Conservation (phyloP, 306 rosid species). For the Amphicarpaea edgeworthii region DNA sequence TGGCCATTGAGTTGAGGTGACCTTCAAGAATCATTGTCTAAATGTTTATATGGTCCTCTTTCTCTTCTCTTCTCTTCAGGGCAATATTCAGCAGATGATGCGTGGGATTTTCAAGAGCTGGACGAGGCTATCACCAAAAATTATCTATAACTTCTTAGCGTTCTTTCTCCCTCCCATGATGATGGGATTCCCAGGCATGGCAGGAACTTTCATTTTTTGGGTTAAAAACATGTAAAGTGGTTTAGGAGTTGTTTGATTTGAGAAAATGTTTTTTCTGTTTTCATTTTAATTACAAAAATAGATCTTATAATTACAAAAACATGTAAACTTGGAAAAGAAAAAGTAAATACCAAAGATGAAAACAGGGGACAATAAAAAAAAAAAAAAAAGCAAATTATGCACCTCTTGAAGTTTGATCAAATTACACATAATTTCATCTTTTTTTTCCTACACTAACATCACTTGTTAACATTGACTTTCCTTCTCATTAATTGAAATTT, state of each 20-base stretch:
- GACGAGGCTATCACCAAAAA: slow-evolving; percentile 78
- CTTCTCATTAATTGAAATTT: too few relatives aligned
- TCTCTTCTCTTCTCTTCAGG: slow-evolving; percentile 58
- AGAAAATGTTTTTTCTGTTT: neutral
- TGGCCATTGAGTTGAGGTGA: slow-evolving; percentile 1
- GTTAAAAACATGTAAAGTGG: slow-evolving; percentile 24
- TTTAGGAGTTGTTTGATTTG: neutral
- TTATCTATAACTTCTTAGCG: slow-evolving; percentile 60
- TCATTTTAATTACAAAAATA: neutral
- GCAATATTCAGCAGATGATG: slow-evolving; percentile 85
- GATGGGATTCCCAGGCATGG: slow-evolving; percentile 12
- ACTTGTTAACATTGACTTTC: too few relatives aligned
- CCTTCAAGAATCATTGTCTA: slow-evolving; percentile 30
- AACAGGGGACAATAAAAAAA: too few relatives aligned
- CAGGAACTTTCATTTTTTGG: neutral
- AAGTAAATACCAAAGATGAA: too few relatives aligned
- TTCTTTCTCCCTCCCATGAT: neutral
- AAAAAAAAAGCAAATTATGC: too few relatives aligned
- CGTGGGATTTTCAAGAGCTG: slow-evolving; percentile 92
- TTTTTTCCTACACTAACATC: too few relatives aligned
- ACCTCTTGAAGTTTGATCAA: too few relatives aligned
- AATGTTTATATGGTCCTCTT: slow-evolving; percentile 3
- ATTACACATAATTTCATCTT: too few relatives aligned
- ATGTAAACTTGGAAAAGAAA: too few relatives aligned
- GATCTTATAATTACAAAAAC: neutral